Conservation (phyloP, 2,329 filamentous ascomycete species). For the Talaromyces sp. region DNA sequence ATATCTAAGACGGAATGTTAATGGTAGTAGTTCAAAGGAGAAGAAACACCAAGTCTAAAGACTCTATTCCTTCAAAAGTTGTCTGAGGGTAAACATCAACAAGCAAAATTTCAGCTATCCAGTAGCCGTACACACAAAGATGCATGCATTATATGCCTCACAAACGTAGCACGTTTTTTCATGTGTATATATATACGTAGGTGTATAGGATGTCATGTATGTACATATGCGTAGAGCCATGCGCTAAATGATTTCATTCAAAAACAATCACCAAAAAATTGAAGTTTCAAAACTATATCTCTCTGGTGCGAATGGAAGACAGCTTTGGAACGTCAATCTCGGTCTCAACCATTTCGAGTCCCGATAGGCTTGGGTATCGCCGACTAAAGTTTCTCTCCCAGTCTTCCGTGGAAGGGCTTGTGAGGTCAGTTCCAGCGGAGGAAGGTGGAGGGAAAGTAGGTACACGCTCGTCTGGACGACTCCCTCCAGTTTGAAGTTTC, state of each 20-base stretch:
- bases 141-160: constrained; percentile 7
- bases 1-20: neutral
- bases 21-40: neutral
- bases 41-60: neutral
- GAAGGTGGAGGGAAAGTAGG: constrained; percentile 23
- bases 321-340: constrained; percentile 46
- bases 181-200: neutral
- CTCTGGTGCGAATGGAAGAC: constrained; percentile 37
- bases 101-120: constrained; percentile 5
- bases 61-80: neutral
- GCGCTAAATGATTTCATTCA: neutral
- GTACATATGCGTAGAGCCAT: constrained; percentile 10
- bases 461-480: constrained; percentile 20
- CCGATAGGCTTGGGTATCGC: constrained; percentile 76
- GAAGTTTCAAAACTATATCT: constrained; percentile 25
- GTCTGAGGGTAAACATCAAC: neutral
- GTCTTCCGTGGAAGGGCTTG: constrained; percentile 48
- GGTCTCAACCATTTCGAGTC: constrained; percentile 83
- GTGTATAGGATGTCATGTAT: constrained; percentile 3
- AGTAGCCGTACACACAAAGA: constrained; percentile 9
- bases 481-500: constrained; percentile 48
- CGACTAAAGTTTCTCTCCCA: constrained; percentile 71
- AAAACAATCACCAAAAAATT: neutral
- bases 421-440: constrained; percentile 17
- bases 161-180: neutral